Evolutionary conservation across 495 filamentous ascomycete genomes (phyloP), one percentile per base, ranked within the genome.

Genomic region (Lasiosphaeris hirsuta): DNA sequence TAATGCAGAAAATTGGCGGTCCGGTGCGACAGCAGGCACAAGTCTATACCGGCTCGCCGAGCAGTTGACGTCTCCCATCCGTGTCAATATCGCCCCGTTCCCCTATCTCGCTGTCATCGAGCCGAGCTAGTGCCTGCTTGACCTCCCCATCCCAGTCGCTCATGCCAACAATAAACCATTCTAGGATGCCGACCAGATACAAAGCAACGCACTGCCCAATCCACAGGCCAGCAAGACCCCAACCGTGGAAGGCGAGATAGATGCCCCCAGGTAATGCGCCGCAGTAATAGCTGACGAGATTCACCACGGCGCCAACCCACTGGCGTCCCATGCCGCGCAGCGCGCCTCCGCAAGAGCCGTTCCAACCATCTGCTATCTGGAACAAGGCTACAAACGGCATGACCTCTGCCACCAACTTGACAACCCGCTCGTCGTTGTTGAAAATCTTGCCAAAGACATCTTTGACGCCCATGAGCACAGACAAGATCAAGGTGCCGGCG

Each of bases 331-430:
- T 93, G 0, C 92, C 92, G 48, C 92, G 71, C 10, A 96, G 73
- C 55, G 83, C 84, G 7, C 92, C 92, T 9, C 92, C 91, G 65
- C 92, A 96, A 57, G 83, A 87, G 0, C 88, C 90, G 70, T 93
- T 94, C 54, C 95, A 70, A 3, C 91, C 92, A 70, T 96, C 92
- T 0, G 92, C 90, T 55, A 96, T 91, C 74, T 96, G 92, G 76
- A 96, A 96, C n/a, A 96, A 77, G 3, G 92, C 92, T 10, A 96
- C 91, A 62, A 82, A 92, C 44, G 17, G 92, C 74, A 96, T 84
- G 40, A 96, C 89, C 35, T 92, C 81, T 2, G 89, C 85, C 0
- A 90, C 92, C 3, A 96, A 78, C 4, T 62, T 65, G n/a, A 96
- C 83, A 0, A 96, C 92, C 7, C 77, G 67, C 6, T 77, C 68